phyloP scores from a whole-genome alignment of 805 yeast genomes.

The Nakazawaea holstii region DNA sequence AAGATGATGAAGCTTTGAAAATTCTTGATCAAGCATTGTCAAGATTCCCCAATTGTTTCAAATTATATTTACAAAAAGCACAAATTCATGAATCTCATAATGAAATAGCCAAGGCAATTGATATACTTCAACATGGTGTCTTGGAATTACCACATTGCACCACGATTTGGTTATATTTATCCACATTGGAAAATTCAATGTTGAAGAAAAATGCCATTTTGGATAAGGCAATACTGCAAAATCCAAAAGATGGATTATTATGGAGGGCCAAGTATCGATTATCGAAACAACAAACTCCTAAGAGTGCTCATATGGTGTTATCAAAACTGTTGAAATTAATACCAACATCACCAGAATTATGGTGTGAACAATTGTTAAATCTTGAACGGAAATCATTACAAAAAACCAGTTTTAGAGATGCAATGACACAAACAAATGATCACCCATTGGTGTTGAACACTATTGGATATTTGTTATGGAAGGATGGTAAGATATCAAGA shows the following conservation, averaged over 20 bases:
- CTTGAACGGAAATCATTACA: constrained; percentile 43
- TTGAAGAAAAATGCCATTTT: constrained; percentile 62
- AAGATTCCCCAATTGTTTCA: constrained; percentile 41
- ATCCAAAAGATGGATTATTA: constrained; percentile 43
- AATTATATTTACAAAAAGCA: constrained; percentile 58
- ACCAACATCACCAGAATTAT: constrained; percentile 55
- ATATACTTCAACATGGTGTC: constrained; percentile 43
- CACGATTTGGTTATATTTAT: constrained; percentile 49
- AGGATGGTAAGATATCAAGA: constrained; percentile 54
- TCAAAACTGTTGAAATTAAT: constrained; percentile 53
- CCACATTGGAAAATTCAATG: constrained; percentile 39
- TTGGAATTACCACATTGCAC: constrained; percentile 37
- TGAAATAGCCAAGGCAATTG: constrained; percentile 36
- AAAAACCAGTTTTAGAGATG: constrained; percentile 60
- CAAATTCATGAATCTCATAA: constrained; percentile 38
- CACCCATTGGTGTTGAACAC: constrained; percentile 51
- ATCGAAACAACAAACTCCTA: constrained; percentile 43
- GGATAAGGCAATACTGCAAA: constrained; percentile 57
- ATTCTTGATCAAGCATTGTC: constrained; percentile 41
- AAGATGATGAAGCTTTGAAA: constrained; percentile 30
- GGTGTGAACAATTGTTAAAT: constrained; percentile 56
- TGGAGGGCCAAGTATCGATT: constrained; percentile 55
- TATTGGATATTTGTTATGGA: constrained; percentile 66
- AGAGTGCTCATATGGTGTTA: constrained; percentile 49
- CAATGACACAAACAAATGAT: constrained; percentile 61